phyloP scores from a whole-genome alignment of 75 land plant genomes.

The Isoetes taiwanensis region DNA sequence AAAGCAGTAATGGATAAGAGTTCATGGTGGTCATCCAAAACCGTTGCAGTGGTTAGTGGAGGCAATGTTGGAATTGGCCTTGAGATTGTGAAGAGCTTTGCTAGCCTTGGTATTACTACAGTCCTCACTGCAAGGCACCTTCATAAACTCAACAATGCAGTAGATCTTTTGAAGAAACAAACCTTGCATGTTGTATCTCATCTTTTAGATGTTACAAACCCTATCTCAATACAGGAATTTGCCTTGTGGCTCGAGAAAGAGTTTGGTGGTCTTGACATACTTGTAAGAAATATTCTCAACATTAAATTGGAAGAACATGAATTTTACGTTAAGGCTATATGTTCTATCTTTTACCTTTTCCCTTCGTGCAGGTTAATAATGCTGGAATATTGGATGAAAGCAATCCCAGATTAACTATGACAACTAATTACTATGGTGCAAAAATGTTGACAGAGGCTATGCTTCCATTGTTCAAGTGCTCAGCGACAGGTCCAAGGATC shows the following conservation, averaged over 20 bases:
- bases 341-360: too few species aligned
- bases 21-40: conserved; percentile 45
- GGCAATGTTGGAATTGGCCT: conserved; percentile 53
- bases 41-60: conserved; percentile 53
- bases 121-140: conserved; percentile 45
- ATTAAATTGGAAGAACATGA: too few species aligned
- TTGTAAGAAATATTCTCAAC: too few species aligned
- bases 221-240: too few species aligned
- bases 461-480: conserved; percentile 44
- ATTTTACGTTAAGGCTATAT: too few species aligned
- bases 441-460: conserved; percentile 40
- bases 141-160: too few species aligned
- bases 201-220: too few species aligned
- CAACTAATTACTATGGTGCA: conserved; percentile 51
- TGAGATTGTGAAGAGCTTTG: conserved; percentile 32
- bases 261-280: too few species aligned
- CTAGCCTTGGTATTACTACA: conserved; percentile 33
- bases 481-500: conserved; percentile 30
- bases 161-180: too few species aligned
- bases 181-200: too few species aligned
- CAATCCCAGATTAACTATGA: conserved; percentile 35
- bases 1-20: too few species aligned
- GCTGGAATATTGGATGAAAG: conserved; percentile 43
- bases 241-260: too few species aligned
- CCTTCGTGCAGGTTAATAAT: conserved; percentile 91